Base-by-base conservation (phyloP, 2,329 filamentous ascomycete species). In the Trichophyton verrucosum region DNA sequence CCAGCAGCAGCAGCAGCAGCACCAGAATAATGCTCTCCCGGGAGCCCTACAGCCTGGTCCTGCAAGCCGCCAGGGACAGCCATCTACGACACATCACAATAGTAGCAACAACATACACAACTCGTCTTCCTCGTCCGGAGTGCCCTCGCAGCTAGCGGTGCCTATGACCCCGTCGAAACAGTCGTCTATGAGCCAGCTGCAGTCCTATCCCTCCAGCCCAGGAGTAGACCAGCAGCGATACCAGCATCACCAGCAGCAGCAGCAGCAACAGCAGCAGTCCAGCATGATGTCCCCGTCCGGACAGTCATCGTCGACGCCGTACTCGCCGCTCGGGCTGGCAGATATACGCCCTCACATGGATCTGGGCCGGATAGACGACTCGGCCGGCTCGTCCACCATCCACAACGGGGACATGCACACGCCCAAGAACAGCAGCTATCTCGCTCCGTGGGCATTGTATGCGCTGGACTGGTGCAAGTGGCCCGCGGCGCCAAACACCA, bases 401-500 rank as follows among this genome's bases (percentile, higher is more conserved):
- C 87, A 87, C 70, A 88, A 91, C 69, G 79, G 84, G 58, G 82
- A 84, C 82, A 83, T 70, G 72, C 83, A 64, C 78, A 83, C 74
- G 73, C 86, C 71, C 74, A 88, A 71, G 4, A 95, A 92, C 65
- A 95, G 90, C 79, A 96, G 92, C 72, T 96, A 96, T 71, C 77
- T 95, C 64, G 91, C 92, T 3, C 91, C 92, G 0, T 99, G 94
- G 90, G 87, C 91, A 13, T 86, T 95, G 60, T 99, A 97, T 73
- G 92, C 94, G 11, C 92, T 95, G 69, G 94, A 99, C 76, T 99
- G 94, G 94, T 99, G 94, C 78, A 99, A 99, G 75, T 99, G 94
- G 92, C 85, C 88, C 15, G 86, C 92, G 1, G 84, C 90, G 46
- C 69, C 85, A 76, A 68, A 86, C 42, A 72, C 69, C 58, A 77